Conservation (phyloP, 1,284 basidiomycete genomes). For the Leccinum subrobustum region DNA sequence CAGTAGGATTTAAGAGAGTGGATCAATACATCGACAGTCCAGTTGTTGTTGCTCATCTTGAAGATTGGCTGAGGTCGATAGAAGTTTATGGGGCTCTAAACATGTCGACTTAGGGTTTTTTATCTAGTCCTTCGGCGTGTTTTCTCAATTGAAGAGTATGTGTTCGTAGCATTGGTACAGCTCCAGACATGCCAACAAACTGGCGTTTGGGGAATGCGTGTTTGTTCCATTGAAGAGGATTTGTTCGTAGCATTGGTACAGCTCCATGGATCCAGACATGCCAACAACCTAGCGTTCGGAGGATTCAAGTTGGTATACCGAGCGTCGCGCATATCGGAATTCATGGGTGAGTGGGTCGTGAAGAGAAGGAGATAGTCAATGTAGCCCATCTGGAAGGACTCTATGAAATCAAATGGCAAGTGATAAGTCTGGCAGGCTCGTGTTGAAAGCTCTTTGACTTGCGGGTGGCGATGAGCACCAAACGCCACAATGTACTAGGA, state of each 20-base stretch:
- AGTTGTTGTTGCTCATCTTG: background rate
- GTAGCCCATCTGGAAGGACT: background rate
- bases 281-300: background rate
- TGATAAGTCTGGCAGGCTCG: background rate
- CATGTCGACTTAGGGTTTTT: background rate
- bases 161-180: background rate
- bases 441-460: background rate
- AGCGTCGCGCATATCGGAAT: background rate
- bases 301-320: background rate
- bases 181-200: background rate
- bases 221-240: too few species aligned
- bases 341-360: background rate
- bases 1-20: background rate
- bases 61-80: background rate
- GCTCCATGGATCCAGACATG: background rate
- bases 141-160: background rate
- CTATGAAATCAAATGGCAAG: background rate
- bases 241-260: background rate
- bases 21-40: background rate
- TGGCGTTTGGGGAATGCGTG: too few species aligned
- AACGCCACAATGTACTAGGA: background rate
- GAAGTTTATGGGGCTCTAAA: background rate
- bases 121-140: background rate
- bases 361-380: background rate
- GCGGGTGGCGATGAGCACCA: background rate